Conservation (phyloP, 192 early-diverging fungal genomes). For the Piromyces finnis region DNA sequence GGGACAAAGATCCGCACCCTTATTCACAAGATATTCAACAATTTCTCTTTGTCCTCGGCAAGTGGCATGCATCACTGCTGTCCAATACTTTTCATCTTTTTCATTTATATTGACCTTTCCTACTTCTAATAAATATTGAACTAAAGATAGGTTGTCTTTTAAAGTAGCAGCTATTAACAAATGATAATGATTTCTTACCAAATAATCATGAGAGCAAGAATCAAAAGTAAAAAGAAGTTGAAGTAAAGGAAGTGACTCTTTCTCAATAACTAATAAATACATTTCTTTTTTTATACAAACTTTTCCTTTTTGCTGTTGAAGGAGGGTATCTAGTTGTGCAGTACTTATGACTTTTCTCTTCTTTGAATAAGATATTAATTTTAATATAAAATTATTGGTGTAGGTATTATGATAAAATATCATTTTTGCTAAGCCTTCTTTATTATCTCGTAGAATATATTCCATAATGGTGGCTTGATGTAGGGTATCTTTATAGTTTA, state of each 20-base stretch:
- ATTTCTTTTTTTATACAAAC: background rate
- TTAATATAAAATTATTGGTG: background rate
- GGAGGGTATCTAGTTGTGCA: background rate
- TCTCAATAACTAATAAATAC: background rate
- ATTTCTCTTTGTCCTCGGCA: background rate
- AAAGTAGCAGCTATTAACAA: background rate
- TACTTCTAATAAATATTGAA: background rate
- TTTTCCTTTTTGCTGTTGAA: background rate
- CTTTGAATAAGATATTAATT: background rate
- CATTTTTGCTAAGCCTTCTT: background rate
- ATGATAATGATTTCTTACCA: background rate
- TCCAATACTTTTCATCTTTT: background rate
- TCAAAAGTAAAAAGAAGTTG: background rate
- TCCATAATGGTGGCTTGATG: background rate
- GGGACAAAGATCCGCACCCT: background rate
- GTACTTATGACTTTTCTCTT: background rate
- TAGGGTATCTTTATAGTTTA: background rate
- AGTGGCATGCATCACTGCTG: background rate
- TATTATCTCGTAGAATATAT: background rate
- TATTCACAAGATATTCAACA: background rate
- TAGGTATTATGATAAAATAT: background rate
- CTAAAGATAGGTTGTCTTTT: background rate
- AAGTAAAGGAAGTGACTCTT: background rate
- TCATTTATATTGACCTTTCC: background rate
- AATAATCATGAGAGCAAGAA: background rate